Evolutionary conservation across 2,329 filamentous ascomycete species (phyloP), one percentile per base, ranked within the genome.

Genomic region (Trichophaea hybrida): DNA sequence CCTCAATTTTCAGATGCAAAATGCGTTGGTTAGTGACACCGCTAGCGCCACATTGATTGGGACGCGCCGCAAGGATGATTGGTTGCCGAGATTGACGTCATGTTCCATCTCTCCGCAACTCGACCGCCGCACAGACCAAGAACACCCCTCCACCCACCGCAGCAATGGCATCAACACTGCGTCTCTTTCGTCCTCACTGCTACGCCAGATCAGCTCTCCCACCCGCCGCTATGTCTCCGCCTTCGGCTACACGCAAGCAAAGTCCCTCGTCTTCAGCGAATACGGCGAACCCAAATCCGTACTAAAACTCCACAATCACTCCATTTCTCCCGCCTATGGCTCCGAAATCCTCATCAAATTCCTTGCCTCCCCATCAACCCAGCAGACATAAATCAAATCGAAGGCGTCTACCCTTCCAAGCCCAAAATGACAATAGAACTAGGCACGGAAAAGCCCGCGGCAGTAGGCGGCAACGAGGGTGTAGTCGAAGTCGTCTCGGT

Each of bases 341-440:
- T 75, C 79, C 58, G 75, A 79, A 64, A 75, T 94, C 67, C 89
- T 91, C 58, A 77, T 98, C 61, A 88, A 88, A 72, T 84, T 93
- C 68, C 86, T 98, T 68, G 87, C 90, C 35, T 83, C 89, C 88
- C 93, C 59, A 88, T 98, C 73, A 98, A 98, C 75, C 93, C 93
- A 31, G 90, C 93, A 69, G 93, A 98, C 74, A 87, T 98, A 73
- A 98, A 98, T 77, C 44, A 68, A 69, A 87, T 98, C 69, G 93
- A 98, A 76, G 93, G 93, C 66, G 89, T 91, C 4, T 98, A 98
- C 75, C 91, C 91, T 63, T 83, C 83, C 51, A 88, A 88, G 71
- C 89, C 90, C 0, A 76, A 79, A 50, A 90, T 94, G 73, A 84
- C 81, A 15, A 83, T 82, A 5, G 73, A 81, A 1, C 81, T 98